phyloP scores from a whole-genome alignment of 306 rosid species.

The Lathyrus aphaca region DNA sequence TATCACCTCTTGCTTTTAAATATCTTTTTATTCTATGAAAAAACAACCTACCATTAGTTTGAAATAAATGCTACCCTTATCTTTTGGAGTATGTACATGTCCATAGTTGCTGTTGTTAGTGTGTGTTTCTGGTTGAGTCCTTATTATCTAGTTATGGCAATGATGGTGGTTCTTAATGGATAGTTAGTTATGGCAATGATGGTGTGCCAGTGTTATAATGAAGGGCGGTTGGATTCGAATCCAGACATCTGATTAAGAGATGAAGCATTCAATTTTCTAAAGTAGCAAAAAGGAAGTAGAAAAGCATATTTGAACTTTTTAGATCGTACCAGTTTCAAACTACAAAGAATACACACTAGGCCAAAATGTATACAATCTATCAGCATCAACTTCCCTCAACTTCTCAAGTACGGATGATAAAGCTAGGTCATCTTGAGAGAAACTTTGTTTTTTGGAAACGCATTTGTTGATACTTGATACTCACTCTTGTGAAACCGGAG shows the following conservation, averaged over 20 bases:
- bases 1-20: too few relatives aligned
- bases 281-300: too few relatives aligned
- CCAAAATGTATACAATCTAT: slow-evolving; percentile 36
- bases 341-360: slow-evolving; percentile 35
- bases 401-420: slow-evolving; percentile 5
- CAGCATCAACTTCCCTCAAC: slow-evolving; percentile 20
- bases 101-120: too few relatives aligned
- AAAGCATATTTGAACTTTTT: slow-evolving; percentile 17
- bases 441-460: slow-evolving; percentile 19
- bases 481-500: slow-evolving; percentile 46
- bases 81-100: too few relatives aligned
- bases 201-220: not conserved
- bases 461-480: slow-evolving; percentile 12
- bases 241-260: not conserved
- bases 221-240: not conserved
- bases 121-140: too few relatives aligned
- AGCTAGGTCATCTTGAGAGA: slow-evolving; percentile 25
- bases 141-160: too few relatives aligned
- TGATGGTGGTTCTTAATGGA: too few relatives aligned
- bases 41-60: too few relatives aligned
- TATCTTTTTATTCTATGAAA: too few relatives aligned
- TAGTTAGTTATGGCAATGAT: too few relatives aligned
- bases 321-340: slow-evolving; percentile 23
- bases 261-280: slow-evolving; percentile 8
- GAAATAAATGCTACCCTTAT: too few relatives aligned